Conservation (phyloP, 2,329 filamentous ascomycete genomes). For the Bipolaris oryzae region DNA sequence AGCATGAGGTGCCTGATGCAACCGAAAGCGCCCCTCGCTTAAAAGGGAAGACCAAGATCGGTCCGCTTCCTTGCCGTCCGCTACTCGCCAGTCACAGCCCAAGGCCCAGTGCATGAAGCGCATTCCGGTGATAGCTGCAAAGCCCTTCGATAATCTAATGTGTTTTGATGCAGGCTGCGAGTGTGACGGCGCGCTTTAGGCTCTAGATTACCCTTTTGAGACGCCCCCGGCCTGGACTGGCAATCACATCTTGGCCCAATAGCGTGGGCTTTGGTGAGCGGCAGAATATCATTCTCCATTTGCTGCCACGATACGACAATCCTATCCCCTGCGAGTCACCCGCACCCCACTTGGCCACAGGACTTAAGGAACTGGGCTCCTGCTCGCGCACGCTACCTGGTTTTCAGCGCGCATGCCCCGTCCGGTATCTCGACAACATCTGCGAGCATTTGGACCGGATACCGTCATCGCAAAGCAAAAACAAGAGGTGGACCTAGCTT, state of each 20-base stretch:
- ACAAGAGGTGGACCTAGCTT: constrained; percentile 31
- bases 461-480: constrained; percentile 16
- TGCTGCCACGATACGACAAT: constrained; percentile 39
- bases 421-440: constrained; percentile 5
- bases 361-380: constrained; percentile 43
- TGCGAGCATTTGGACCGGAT: constrained; percentile 18
- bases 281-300: constrained; percentile 45
- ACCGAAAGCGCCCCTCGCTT: constrained; percentile 43
- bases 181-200: constrained; percentile 36
- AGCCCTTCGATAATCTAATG: constrained; percentile 25
- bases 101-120: constrained; percentile 28
- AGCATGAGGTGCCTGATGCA: constrained; percentile 39
- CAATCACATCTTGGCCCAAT: constrained; percentile 50
- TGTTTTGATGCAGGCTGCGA: constrained; percentile 32
- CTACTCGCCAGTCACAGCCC: constrained; percentile 37
- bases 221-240: constrained; percentile 32
- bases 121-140: constrained; percentile 19
- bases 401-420: constrained; percentile 16
- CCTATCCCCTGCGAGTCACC: constrained; percentile 40
- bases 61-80: constrained; percentile 30
- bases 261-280: constrained; percentile 42
- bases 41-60: constrained; percentile 25
- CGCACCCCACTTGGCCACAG: constrained; percentile 36
- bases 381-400: constrained; percentile 37
- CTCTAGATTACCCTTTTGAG: constrained; percentile 31